A percentile compares a stretch with the other conserved stretches of the same genome.
Conservation (phyloP, 2,329 filamentous ascomycete genomes). For the Hypocreales sp. region DNA sequence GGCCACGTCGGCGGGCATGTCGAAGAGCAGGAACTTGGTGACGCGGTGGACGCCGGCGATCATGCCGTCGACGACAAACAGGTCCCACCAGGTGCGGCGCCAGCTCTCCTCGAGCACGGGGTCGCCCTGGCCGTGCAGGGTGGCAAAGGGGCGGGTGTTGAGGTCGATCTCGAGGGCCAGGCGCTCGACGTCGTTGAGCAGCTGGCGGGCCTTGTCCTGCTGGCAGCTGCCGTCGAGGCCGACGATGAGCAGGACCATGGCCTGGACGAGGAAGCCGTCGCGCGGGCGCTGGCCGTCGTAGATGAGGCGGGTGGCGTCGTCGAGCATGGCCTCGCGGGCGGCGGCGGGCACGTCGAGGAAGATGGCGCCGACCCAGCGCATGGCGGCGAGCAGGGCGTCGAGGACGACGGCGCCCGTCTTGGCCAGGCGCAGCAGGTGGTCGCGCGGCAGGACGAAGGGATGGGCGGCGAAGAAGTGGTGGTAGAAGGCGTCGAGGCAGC, state of each 20-base stretch:
- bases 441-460: slow-evolving; percentile 40
- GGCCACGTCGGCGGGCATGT: slow-evolving; percentile 49
- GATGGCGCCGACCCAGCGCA: slow-evolving; percentile 40
- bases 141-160: slow-evolving; percentile 53
- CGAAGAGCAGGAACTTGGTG: slow-evolving; percentile 54
- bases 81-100: slow-evolving; percentile 82
- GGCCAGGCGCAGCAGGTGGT: slow-evolving; percentile 29
- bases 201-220: slow-evolving; percentile 49
- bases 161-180: slow-evolving; percentile 64
- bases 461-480: slow-evolving; percentile 41
- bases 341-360: slow-evolving; percentile 32
- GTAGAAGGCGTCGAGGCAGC: slow-evolving; percentile 43
- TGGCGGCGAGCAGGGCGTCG: slow-evolving; percentile 34
- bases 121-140: slow-evolving; percentile 45
- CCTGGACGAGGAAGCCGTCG: slow-evolving; percentile 57
- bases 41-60: slow-evolving; percentile 64
- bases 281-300: slow-evolving; percentile 29
- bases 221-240: slow-evolving; percentile 64
- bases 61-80: slow-evolving; percentile 71
- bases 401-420: slow-evolving; percentile 30
- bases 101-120: slow-evolving; percentile 66
- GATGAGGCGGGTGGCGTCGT: slow-evolving; percentile 38
- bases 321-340: slow-evolving; percentile 30
- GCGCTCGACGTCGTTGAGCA: slow-evolving; percentile 52
- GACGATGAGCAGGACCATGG: slow-evolving; percentile 61